phyloP scores from a whole-genome alignment of 768 basidiomycete species.

The Naganishia onofrii region DNA sequence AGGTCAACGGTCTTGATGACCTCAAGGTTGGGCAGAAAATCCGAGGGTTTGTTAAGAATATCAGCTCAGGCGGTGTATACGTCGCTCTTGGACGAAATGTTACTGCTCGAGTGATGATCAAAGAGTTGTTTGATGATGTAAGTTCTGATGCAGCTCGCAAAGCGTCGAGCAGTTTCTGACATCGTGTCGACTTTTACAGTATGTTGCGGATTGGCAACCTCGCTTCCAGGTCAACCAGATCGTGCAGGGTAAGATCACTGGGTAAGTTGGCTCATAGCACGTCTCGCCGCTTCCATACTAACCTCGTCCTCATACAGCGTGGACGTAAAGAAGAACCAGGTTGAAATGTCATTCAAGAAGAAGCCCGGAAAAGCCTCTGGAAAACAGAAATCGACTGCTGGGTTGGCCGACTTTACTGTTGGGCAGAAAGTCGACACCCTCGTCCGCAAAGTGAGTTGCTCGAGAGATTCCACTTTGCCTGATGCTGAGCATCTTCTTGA shows the following conservation, averaged over 20 bases:
- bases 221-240: conserved; percentile 75
- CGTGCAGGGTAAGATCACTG: conserved; percentile 72
- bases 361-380: conserved; percentile 39
- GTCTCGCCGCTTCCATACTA: not conserved
- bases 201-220: conserved; percentile 90
- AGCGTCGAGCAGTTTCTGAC: conserved; percentile 32
- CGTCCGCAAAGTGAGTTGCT: conserved; percentile 60
- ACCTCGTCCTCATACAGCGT: conserved; percentile 57
- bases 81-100: conserved; percentile 78
- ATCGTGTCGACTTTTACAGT: conserved; percentile 57
- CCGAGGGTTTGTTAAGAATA: conserved; percentile 83
- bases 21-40: conserved; percentile 71
- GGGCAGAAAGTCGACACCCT: conserved; percentile 77
- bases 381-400: conserved; percentile 40
- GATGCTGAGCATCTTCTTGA: not conserved
- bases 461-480: not conserved
- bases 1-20: conserved; percentile 63
- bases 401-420: conserved; percentile 61
- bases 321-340: conserved; percentile 67
- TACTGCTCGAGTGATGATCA: conserved; percentile 88
- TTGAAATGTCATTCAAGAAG: conserved; percentile 83
- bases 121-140: conserved; percentile 80
- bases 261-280: conserved; percentile 34
- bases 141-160: conserved; percentile 28
- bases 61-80: conserved; percentile 79